Percentiles rank a stretch among this genome's conserved stretches.
Evolutionary conservation across 2,329 filamentous ascomycete species (phyloP).

Genomic region (Fusarium solani-melongenae): DNA sequence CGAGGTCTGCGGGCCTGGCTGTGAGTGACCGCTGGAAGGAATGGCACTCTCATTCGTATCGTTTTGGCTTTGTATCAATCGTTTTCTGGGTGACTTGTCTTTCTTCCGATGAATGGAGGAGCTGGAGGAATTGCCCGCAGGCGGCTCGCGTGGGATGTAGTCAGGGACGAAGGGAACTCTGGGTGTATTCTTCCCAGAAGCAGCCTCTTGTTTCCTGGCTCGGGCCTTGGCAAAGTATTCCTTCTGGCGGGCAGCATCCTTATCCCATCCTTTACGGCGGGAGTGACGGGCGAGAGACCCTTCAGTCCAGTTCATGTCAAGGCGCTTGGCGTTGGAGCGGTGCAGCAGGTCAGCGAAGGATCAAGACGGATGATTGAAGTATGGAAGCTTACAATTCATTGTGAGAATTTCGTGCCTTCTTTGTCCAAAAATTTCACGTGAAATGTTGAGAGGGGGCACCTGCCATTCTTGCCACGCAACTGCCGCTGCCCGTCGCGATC

Average conservation of each 20-base stretch:
- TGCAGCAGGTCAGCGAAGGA: neutral
- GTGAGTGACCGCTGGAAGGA: neutral
- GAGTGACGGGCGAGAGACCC: slow-evolving; percentile 52
- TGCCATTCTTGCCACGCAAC: neutral
- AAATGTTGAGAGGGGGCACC: neutral
- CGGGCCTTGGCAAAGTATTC: slow-evolving; percentile 53
- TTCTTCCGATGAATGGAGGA: slow-evolving; percentile 10
- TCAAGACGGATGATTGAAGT: neutral
- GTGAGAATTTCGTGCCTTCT: neutral
- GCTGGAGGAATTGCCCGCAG: neutral
- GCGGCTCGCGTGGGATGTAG: slow-evolving; percentile 34
- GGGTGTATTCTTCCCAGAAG: slow-evolving; percentile 5
- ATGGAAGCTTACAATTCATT: neutral
- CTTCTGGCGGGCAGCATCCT: slow-evolving; percentile 50
- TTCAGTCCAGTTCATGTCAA: slow-evolving; percentile 57
- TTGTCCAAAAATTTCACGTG: neutral
- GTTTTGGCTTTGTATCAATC: slow-evolving; percentile 16
- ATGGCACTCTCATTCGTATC: neutral
- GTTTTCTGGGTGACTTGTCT: slow-evolving; percentile 13
- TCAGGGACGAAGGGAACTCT: slow-evolving; percentile 42
- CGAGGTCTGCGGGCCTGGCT: neutral
- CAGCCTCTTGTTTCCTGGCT: slow-evolving; percentile 28
- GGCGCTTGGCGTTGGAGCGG: neutral
- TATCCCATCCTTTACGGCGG: slow-evolving; percentile 47
- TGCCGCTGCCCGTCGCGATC: neutral